Conservation (phyloP, 345 rosid genomes). For the Orychophragmus violaceus region DNA sequence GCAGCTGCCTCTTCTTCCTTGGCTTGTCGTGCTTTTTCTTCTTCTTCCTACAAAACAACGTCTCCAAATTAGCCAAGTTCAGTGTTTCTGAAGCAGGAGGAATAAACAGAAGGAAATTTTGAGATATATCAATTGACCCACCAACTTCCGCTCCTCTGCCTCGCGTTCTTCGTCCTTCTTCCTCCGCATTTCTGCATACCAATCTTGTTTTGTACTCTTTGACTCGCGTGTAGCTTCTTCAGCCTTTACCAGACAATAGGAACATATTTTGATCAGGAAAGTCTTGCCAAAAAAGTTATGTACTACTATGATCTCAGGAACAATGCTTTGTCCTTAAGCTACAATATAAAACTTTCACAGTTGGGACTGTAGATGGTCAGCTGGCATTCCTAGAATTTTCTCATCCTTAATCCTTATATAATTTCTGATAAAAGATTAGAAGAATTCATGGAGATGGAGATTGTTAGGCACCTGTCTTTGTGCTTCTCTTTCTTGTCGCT, state of each 20-base stretch:
- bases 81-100: neutral
- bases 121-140: slow-evolving; percentile 29
- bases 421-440: neutral
- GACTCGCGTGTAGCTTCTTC: slow-evolving; percentile 80
- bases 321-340: neutral
- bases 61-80: slow-evolving; percentile 5
- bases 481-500: slow-evolving; percentile 82
- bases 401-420: neutral
- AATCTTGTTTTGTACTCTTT: slow-evolving; percentile 73
- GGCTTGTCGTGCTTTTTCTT: slow-evolving; percentile 74
- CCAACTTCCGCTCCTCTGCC: slow-evolving; percentile 72
- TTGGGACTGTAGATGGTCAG: neutral
- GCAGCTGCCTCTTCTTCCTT: slow-evolving; percentile 93
- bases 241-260: slow-evolving; percentile 45
- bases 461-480: slow-evolving; percentile 54
- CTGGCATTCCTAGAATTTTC: neutral
- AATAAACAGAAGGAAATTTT: neutral
- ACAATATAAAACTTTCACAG: neutral
- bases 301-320: neutral
- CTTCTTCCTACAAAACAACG: slow-evolving; percentile 70
- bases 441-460: neutral
- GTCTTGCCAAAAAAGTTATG: neutral
- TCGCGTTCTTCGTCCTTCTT: slow-evolving; percentile 90
- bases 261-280: neutral
- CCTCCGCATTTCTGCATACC: slow-evolving; percentile 84